These are phyloP conservation scores for Dipodascopsis uninucleata DNA, from an alignment of 805 yeast genomes.

Conservation along the genomic window DNA sequence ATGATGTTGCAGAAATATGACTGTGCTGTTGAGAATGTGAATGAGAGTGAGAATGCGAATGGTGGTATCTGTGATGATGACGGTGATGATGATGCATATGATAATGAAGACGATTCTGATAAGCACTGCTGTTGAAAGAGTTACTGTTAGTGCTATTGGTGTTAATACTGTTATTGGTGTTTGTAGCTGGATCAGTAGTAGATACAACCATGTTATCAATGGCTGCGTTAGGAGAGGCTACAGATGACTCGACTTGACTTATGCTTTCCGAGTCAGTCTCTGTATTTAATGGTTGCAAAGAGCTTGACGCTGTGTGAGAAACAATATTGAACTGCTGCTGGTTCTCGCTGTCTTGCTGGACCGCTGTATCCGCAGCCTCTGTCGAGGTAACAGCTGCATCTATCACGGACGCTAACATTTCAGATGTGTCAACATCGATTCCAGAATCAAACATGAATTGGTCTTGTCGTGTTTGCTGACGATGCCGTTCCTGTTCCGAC, in stretches of 20 bases:
- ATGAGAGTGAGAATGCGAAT: conserved; percentile 10
- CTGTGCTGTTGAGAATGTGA: conserved; percentile 8
- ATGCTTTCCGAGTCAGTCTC: too few species aligned
- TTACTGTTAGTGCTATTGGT: conserved; percentile 2
- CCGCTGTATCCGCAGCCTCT: too few species aligned
- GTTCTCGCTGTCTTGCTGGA: background rate
- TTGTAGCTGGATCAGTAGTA: too few species aligned
- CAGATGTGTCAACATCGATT: conserved; percentile 15
- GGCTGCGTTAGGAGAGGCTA: conserved; percentile 2
- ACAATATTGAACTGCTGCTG: background rate
- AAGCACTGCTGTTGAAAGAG: too few species aligned
- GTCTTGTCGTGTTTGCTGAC: background rate
- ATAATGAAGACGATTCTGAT: conserved; percentile 10
- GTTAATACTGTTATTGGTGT: background rate
- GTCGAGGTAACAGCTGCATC: conserved; percentile 9
- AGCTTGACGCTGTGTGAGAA: background rate
- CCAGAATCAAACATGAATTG: conserved; percentile 16
- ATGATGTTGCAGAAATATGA: conserved; percentile 5
- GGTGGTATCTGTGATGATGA: conserved; percentile 20
- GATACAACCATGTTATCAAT: too few species aligned
- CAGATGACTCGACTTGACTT: conserved; percentile 4
- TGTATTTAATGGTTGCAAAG: too few species aligned
- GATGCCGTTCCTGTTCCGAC: background rate
- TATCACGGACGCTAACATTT: conserved; percentile 15
- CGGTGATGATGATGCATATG: conserved; percentile 18